phyloP scores from a whole-genome alignment of 805 yeast genomes.

The Metschnikowia sp. region DNA sequence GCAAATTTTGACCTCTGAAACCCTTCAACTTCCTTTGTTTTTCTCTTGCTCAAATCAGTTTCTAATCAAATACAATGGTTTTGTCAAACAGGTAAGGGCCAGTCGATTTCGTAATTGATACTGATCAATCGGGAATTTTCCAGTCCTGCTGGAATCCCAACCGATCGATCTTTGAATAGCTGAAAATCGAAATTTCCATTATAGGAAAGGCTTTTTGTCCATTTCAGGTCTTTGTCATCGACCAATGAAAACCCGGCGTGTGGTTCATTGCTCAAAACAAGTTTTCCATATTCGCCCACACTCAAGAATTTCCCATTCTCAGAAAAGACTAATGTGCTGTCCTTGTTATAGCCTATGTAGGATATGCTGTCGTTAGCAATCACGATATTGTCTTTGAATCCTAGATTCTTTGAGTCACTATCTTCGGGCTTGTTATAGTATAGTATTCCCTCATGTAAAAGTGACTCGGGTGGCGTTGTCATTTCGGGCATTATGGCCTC shows the following conservation, averaged over 20 bases:
- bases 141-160: neutral
- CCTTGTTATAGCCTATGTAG: neutral
- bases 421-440: neutral
- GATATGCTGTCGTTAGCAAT: neutral
- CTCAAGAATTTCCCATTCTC: neutral
- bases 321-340: neutral
- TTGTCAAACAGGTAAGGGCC: neutral
- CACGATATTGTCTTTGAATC: neutral
- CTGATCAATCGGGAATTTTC: neutral
- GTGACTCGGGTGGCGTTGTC: neutral
- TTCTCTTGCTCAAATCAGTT: neutral
- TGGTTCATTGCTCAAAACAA: neutral
- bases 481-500: too few relatives aligned
- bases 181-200: neutral
- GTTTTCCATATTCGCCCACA: neutral
- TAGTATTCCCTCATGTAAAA: neutral
- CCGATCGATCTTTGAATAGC: neutral
- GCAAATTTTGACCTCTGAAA: neutral
- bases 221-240: neutral
- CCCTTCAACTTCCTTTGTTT: neutral
- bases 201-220: neutral
- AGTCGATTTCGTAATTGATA: neutral
- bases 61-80: too few relatives aligned
- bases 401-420: neutral
- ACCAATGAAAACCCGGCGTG: neutral